Base-by-base conservation (phyloP, 176 grass and related monocot genomes). In the Phoenix roebelenii region DNA sequence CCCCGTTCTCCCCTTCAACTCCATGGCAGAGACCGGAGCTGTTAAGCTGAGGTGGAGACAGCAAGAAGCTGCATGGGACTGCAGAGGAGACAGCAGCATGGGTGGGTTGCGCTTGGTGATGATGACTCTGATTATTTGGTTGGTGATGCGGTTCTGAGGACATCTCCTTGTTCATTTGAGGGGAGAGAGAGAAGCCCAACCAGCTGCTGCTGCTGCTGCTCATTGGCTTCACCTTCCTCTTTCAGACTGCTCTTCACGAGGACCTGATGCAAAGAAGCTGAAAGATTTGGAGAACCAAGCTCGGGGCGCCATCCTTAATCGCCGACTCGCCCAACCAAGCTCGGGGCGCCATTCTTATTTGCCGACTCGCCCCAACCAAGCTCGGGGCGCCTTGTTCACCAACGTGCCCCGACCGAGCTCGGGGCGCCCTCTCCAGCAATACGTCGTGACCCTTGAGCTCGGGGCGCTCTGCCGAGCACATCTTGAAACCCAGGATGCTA, bases 31-130 rank as follows among this genome's bases (percentile, higher is more conserved):
- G 73, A 3, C 65, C 80, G 63, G 72, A 26, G 24, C 58, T 63
- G 39, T 64, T 52, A 49, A 44, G 22, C 35, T 49, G 72, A 5
- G 74, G 63, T 16, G 72, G 69, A 64, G 87, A 80, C 68, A 85
- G 83, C 64, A 97, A 78, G 66, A 85, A 75, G 78, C 71, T 82
- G 72, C 78, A 83, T 71, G 73, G 50, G 22, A 70, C 23, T 25
- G 73, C 35, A 26, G 79, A 61, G 9, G 72, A 76, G 54, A 32
- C 52, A 53, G 54, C 53, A 12, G 49, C 20, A 15, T 25, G 16
- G 28, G 72, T 23, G 6, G 63, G 66, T 52, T 71, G 65, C 30
- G 49, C 54, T 30, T 76, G 71, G 52, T 60, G 72, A 55, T 67
- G 72, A 58, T 65, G 39, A 49, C 0, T 63, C 24, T 52, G 24